Conservation (phyloP, 177 flowering plant species). For the Vitis hybrid region DNA sequence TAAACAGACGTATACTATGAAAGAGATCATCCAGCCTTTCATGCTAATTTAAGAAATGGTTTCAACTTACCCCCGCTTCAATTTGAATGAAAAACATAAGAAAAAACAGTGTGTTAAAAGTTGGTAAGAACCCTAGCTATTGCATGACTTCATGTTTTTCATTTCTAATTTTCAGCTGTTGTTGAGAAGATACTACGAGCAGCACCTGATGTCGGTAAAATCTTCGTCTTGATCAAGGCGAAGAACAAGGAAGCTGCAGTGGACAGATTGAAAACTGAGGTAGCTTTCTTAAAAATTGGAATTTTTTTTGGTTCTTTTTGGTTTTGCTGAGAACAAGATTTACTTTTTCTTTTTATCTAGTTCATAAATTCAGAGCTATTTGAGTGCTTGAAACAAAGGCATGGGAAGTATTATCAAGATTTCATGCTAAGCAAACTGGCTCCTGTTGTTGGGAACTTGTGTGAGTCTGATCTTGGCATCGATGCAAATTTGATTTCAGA, state of each 20-base stretch:
- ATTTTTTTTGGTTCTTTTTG: neutral
- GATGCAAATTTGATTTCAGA: neutral
- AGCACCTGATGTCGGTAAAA: slow-evolving; percentile 7
- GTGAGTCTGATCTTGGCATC: slow-evolving; percentile 7
- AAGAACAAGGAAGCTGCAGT: slow-evolving; percentile 5
- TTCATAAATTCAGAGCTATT: slow-evolving; percentile 10
- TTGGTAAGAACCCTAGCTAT: too few species aligned
- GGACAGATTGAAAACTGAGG: slow-evolving; percentile 12
- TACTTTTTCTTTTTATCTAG: neutral
- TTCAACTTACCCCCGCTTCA: too few species aligned
- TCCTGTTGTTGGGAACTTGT: slow-evolving; percentile 4
- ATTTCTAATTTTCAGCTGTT: slow-evolving; percentile 1
- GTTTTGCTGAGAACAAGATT: too few species aligned
- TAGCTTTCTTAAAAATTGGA: neutral
- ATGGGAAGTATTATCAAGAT: slow-evolving; percentile 2
- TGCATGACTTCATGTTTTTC: neutral
- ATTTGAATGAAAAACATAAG: too few species aligned
- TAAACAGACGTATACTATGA: too few species aligned
- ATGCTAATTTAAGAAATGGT: too few species aligned
- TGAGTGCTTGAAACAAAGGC: neutral
- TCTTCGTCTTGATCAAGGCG: slow-evolving; percentile 13
- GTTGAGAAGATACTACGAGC: slow-evolving; percentile 6
- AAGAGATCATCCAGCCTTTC: too few species aligned
- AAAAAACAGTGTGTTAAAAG: too few species aligned
- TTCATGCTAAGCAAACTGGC: slow-evolving; percentile 11